Evolutionary conservation across 1,139 yeast species (phyloP), one percentile per base, ranked within the genome.

Genomic region (Hansenula sp.): DNA sequence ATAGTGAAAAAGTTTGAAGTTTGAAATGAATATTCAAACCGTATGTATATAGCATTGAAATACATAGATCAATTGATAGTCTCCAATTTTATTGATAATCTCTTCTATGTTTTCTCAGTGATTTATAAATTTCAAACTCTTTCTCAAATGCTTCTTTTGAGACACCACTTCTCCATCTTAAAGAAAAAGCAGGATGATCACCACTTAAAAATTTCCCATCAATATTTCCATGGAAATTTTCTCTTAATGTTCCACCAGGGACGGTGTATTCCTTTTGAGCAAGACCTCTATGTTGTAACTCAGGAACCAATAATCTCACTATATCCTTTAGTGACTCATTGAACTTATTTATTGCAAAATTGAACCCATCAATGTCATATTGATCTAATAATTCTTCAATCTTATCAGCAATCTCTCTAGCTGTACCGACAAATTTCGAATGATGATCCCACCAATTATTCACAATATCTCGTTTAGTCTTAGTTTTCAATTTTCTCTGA

Each of bases 291-390:
- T 15, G 11, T 30, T 30, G 33, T 30, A 30, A 30, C n/a, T 30
- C 33, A n/a, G 33, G 33, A 15, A 30, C n/a, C 33, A 30, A 30
- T 5, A 30, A 8, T n/a, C n/a, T 17, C 6, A 30, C 33, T n/a
- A 30, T 30, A 30, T 30, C 33, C n/a, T 5, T 30, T 62, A 5
- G 67, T 67, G n/a, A 59, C 40, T 2, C 9, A 9, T 21, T 21
- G 9, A 57, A n/a, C n/a, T 47, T 5, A 63, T 60, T 43, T 63
- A 60, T 7, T 63, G 9, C 25, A 34, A 64, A 52, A 41, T 64
- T 64, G 51, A 63, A 64, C 7, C 68, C 68, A 44, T 64, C 68
- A 18, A 64, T 55, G 31, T 59, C 62, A 67, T 68, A 64, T 29
- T 51, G 48, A 35, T 62, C 61, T 18, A 64, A 48, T 28, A 52